Base-by-base conservation (phyloP, 371 early-diverging fungal genomes). In the Mortierella sp. region DNA sequence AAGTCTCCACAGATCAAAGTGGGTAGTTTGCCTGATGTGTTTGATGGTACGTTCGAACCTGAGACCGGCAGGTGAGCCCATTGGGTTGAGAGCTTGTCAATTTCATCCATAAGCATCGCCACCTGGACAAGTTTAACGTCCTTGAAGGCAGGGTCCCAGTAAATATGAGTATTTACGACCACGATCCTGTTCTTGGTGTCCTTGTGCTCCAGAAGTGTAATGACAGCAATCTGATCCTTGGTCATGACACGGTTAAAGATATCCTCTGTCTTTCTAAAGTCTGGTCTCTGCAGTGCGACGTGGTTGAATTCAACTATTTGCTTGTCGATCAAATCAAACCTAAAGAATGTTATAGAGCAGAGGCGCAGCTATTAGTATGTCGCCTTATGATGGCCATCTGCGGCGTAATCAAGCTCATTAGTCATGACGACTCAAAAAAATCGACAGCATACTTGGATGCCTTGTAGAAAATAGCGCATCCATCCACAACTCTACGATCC, bases 91-190 rank as follows among this genome's bases (percentile, higher is more conserved):
- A 88, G 83, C 55, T 84, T 86, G 60, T 95, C 91, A 22, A 99
- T 80, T 83, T 97, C 99, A 63, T 99, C 98, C 83, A 98, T 89
- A 62, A 99, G 85, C 90, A 99, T 92, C 10, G 97, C 94, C 0
- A 96, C 93, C 87, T 99, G 99, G 6, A 99, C 96, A 32, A 99
- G 89, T 84, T 99, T 99, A 67, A 99, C 99, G 84, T 99, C 99
- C 0, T 92, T 90, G 86, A 92, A 97, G 21, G 90, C 75, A 0
- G 97, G 97, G 69, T 97, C 96, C 98, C 97, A 98, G 83, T 97
- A 96, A 60, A 96, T 87, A 72, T 98, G 98, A 9, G 96, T 90
- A 83, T 99, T 99, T 47, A 93, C 96, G 13, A 98, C 96, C 21
- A 98, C 84, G 5, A 98, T 40, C 38, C 90, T 86, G 32, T 86